Base-by-base conservation (phyloP, 371 early-diverging fungal genomes). In the Mucor piriformis region DNA sequence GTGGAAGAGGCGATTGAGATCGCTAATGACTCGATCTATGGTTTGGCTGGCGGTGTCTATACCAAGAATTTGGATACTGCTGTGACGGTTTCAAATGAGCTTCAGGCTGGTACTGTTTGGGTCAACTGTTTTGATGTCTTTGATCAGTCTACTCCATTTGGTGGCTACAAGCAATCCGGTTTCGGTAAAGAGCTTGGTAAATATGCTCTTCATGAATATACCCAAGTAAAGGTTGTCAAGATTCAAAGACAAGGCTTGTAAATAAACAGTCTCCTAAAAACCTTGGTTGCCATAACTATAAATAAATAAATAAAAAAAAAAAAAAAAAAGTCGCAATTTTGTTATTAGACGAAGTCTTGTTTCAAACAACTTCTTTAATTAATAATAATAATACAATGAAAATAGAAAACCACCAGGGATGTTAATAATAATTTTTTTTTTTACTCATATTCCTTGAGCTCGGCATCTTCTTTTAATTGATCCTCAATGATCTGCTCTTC, bases 91-190 rank as follows among this genome's bases (percentile, higher is more conserved):
- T 76, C 89, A 27, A 84, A 83, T 35, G 78, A 73, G 58, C 63
- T 94, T 50, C 79, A 85, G 59, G 84, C 92, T 5, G 95, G 95
- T 23, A 91, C 89, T 18, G 85, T 94, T 11, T 93, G 94, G 72
- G 61, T 72, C 11, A 75, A 76, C 33, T 74, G 69, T 33, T 73
- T 61, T 32, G 72, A 69, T 58, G 57, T 70, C 16, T 74, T 73
- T 62, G 72, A 71, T 55, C 67, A 70, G 42, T 65, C 75, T 52
- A 78, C 90, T 71, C 92, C 95, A 5, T 93, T 92, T 70, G 95
- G 95, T 60, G 96, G 96, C 3, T 87, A 84, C 72, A 93, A 92
- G 76, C 81, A 88, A 76, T 85, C 87, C 29, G 95, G 95, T 25
- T 83, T 89, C 50, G 92, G 92, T 57, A 85, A 88, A 47, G 91